Evolutionary conservation across 371 early-diverging fungal genomes (phyloP).

Genomic region (Homolaphlyctis polyrhiza): DNA sequence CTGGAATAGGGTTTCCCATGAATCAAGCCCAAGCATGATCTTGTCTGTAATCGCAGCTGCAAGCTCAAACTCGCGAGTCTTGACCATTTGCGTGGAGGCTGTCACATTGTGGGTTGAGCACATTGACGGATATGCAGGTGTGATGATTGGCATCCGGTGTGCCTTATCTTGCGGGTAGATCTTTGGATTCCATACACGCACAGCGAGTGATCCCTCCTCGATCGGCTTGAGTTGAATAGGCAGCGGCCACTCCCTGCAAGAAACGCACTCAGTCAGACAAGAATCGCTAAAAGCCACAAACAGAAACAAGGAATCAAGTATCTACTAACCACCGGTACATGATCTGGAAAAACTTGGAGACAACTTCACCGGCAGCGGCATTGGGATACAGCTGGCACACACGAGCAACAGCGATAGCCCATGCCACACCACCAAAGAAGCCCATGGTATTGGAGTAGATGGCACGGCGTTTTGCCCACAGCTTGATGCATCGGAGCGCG

Average conservation of each 20-base stretch:
- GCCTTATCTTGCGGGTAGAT: slow-evolving; percentile 81
- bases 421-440: slow-evolving; percentile 99
- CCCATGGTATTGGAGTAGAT: slow-evolving; percentile 98
- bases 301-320: not conserved
- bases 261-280: not conserved
- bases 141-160: slow-evolving; percentile 99
- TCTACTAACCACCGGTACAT: slow-evolving; percentile 77
- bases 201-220: slow-evolving; percentile 86
- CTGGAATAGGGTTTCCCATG: slow-evolving; percentile 76
- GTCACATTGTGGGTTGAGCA: slow-evolving; percentile 99
- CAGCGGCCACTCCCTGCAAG: slow-evolving; percentile 83
- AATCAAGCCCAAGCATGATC: slow-evolving; percentile 61
- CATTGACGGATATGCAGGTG: slow-evolving; percentile 99
- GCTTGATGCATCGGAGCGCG: slow-evolving; percentile 93
- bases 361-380: slow-evolving; percentile 79
- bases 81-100: slow-evolving; percentile 79
- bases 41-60: slow-evolving; percentile 67
- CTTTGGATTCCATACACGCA: slow-evolving; percentile 98
- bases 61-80: slow-evolving; percentile 81
- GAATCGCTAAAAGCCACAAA: not conserved
- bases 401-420: slow-evolving; percentile 98
- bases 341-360: slow-evolving; percentile 89
- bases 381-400: slow-evolving; percentile 98
- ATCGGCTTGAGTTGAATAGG: slow-evolving; percentile 93
- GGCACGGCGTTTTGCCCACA: slow-evolving; percentile 97